These are phyloP conservation scores for Lachnellula suecica DNA, from an alignment of 2,329 filamentous ascomycete genomes.

Conservation along the genomic window DNA sequence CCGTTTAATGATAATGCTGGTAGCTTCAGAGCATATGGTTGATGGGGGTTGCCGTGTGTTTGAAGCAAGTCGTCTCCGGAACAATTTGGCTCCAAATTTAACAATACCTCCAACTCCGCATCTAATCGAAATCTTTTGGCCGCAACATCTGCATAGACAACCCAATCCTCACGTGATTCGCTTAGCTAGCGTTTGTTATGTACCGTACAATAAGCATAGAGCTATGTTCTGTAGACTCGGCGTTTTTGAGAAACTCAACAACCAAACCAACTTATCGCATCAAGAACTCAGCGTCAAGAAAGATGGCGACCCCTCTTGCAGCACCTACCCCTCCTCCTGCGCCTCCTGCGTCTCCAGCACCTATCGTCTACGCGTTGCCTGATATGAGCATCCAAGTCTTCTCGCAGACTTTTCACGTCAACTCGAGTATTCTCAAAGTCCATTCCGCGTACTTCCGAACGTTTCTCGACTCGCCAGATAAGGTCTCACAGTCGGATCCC, in stretches of 20 bases:
- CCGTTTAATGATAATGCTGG: too few species aligned
- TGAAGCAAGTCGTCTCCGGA: too few species aligned
- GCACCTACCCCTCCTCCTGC: background rate
- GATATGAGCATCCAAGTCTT: background rate
- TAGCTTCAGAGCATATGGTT: too few species aligned
- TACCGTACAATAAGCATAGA: too few species aligned
- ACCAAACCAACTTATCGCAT: background rate
- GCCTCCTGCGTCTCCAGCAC: background rate
- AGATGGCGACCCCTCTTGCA: background rate
- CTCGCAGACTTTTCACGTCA: background rate
- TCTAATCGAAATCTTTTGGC: too few species aligned
- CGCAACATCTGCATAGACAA: too few species aligned
- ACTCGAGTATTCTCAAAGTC: background rate
- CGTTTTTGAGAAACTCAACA: background rate
- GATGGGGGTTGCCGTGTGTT: too few species aligned
- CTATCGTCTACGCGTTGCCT: background rate
- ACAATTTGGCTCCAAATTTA: too few species aligned
- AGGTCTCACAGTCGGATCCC: background rate
- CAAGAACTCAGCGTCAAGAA: background rate
- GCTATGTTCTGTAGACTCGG: background rate
- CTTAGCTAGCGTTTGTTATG: too few species aligned
- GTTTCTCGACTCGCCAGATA: slow-evolving; percentile 7
- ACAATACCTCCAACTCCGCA: too few species aligned
- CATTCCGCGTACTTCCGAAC: background rate
- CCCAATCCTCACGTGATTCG: too few species aligned